These are phyloP conservation scores for Ottelia alismoides DNA, from an alignment of 106 monocot species.

Conservation along the genomic window DNA sequence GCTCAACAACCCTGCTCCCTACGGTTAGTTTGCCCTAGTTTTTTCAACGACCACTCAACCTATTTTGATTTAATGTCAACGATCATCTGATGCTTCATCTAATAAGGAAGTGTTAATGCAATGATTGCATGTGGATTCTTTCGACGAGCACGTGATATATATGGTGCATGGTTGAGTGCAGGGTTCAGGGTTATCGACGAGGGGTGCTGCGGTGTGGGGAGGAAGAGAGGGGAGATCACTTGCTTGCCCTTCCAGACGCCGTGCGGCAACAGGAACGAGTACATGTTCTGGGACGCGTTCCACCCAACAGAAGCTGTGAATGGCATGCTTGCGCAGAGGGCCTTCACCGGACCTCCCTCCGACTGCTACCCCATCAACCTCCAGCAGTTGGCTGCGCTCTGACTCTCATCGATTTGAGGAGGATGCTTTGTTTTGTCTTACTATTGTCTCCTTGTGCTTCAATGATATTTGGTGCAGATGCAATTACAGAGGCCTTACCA, in stretches of 20 bases:
- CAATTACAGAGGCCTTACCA: too few relatives aligned
- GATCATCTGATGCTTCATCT: too few relatives aligned
- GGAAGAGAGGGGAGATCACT: constrained; percentile 27
- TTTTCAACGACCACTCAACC: too few relatives aligned
- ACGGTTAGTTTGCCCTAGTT: too few relatives aligned
- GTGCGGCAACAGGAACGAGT: constrained; percentile 25
- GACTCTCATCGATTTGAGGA: too few relatives aligned
- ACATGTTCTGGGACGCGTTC: constrained; percentile 65
- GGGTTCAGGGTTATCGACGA: constrained; percentile 38
- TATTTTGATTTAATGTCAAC: too few relatives aligned
- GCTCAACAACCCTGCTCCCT: constrained; percentile 52
- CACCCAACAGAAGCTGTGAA: constrained; percentile 62
- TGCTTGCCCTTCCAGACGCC: constrained; percentile 33
- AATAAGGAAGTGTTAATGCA: not conserved
- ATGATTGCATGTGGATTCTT: not conserved
- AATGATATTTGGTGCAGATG: too few relatives aligned
- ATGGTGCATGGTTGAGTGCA: constrained; percentile 5
- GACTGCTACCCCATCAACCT: constrained; percentile 56
- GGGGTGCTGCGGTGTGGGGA: constrained; percentile 45
- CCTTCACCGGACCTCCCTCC: constrained; percentile 26
- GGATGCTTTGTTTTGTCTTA: too few relatives aligned
- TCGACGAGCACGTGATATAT: not conserved
- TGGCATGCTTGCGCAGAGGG: constrained; percentile 33
- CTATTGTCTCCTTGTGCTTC: too few relatives aligned
- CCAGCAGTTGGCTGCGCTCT: constrained; percentile 37